phyloP scores from a whole-genome alignment of 305 asterid genomes.

The Fraxinus albicans region DNA sequence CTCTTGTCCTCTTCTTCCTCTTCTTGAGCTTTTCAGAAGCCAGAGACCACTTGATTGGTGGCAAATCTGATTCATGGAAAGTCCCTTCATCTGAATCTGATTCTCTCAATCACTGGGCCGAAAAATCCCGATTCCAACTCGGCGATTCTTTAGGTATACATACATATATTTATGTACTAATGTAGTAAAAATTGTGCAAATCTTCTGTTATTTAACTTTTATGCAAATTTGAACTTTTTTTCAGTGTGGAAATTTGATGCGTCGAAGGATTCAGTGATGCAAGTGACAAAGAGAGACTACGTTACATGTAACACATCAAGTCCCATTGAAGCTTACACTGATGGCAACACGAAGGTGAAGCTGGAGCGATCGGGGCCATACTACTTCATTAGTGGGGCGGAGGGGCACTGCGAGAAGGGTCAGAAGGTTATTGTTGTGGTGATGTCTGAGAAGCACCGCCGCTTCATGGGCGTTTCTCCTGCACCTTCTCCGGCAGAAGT shows the following conservation, averaged over 20 bases:
- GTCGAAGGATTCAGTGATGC: conserved; percentile 55
- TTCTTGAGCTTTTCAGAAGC: conserved; percentile 48
- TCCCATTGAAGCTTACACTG: conserved; percentile 51
- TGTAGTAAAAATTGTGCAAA: neutral
- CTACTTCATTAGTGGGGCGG: conserved; percentile 75
- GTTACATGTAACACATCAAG: conserved; percentile 62
- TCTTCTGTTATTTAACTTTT: neutral
- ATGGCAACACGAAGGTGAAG: conserved; percentile 49
- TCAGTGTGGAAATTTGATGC: conserved; percentile 58
- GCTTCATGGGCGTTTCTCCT: conserved; percentile 34
- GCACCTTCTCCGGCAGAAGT: conserved; percentile 57
- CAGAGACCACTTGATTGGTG: conserved; percentile 57
- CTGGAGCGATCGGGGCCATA: conserved; percentile 62
- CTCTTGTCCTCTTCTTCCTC: conserved; percentile 24
- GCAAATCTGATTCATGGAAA: conserved; percentile 55
- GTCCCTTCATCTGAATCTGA: conserved; percentile 45
- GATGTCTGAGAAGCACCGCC: conserved; percentile 47
- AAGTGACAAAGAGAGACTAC: conserved; percentile 58
- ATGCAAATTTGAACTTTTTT: neutral
- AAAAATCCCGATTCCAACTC: conserved; percentile 54
- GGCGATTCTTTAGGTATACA: conserved; percentile 66
- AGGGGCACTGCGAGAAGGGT: conserved; percentile 62
- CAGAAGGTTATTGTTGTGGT: conserved; percentile 73
- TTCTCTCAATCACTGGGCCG: conserved; percentile 68
- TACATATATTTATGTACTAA: neutral